phyloP scores from a whole-genome alignment of 2,329 filamentous ascomycete genomes.

The Mollisia scopiformis region DNA sequence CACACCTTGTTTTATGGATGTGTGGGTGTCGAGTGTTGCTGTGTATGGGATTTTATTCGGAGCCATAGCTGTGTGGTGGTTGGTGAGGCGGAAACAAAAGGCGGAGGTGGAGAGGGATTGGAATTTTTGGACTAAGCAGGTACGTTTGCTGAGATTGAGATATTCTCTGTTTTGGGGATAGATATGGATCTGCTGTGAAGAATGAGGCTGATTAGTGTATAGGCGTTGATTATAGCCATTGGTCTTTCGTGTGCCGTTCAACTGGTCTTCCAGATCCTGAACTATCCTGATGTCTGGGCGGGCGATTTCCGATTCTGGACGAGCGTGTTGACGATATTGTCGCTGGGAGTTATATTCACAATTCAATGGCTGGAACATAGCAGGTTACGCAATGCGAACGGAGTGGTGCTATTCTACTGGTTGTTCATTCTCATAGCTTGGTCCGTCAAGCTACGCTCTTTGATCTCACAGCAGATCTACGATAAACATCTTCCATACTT shows the following conservation, averaged over 20 bases:
- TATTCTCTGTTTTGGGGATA: not conserved
- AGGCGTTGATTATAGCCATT: conserved; percentile 62
- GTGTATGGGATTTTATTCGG: conserved; percentile 80
- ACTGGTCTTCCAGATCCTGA: conserved; percentile 63
- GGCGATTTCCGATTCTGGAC: conserved; percentile 74
- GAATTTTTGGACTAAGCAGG: conserved; percentile 93
- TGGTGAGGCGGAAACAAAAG: conserved; percentile 70
- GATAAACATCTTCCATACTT: conserved; percentile 63
- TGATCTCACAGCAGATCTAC: conserved; percentile 64
- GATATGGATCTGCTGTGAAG: not conserved
- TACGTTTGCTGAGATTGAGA: conserved; percentile 45
- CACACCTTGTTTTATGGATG: conserved; percentile 95
- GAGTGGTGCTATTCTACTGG: conserved; percentile 75
- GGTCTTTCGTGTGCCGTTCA: conserved; percentile 61
- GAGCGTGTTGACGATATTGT: conserved; percentile 61
- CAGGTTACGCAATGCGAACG: conserved; percentile 69
- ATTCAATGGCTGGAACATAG: conserved; percentile 74
- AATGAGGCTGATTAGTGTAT: conserved; percentile 17
- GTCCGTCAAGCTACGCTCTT: conserved; percentile 68
- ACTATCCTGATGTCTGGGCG: conserved; percentile 60
- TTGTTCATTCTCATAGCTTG: conserved; percentile 67
- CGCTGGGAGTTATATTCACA: conserved; percentile 63
- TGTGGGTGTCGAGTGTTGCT: conserved; percentile 80
- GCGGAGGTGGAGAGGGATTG: conserved; percentile 77
- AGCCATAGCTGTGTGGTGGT: conserved; percentile 76